Conservation (phyloP, 1,139 yeast species). For the Geotrichum fermentans region DNA sequence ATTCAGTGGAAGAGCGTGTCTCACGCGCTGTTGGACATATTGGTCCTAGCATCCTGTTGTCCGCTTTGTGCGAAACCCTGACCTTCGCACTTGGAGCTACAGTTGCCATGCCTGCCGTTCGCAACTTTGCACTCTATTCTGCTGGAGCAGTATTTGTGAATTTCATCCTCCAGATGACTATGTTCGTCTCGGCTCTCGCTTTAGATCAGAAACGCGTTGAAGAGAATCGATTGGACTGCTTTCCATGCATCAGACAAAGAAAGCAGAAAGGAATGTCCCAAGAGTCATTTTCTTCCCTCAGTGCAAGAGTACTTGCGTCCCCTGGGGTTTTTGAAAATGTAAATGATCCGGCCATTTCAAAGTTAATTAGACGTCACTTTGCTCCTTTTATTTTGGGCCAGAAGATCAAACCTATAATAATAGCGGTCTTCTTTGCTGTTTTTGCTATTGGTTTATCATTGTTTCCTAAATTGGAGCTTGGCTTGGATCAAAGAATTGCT, state of each 20-base stretch:
- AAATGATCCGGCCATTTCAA: constrained; percentile 38
- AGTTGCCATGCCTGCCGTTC: constrained; percentile 93
- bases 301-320: constrained; percentile 29
- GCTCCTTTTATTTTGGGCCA: constrained; percentile 57
- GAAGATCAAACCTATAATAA: constrained; percentile 46
- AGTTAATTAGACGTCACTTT: constrained; percentile 42
- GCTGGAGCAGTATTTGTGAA: constrained; percentile 81
- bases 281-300: constrained; percentile 26
- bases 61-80: constrained; percentile 68
- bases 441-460: constrained; percentile 63
- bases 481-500: constrained; percentile 86
- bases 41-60: constrained; percentile 82
- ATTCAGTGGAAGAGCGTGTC: constrained; percentile 51
- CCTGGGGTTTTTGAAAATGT: constrained; percentile 30
- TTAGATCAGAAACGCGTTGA: constrained; percentile 64
- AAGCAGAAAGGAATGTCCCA: constrained; percentile 19
- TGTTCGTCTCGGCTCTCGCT: constrained; percentile 67
- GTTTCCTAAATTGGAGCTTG: constrained; percentile 65
- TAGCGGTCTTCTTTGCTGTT: constrained; percentile 55
- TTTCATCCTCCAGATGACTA: constrained; percentile 72
- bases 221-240: constrained; percentile 53
- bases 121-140: constrained; percentile 85
- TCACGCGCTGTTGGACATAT: constrained; percentile 61
- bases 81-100: constrained; percentile 75
- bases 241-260: constrained; percentile 36